Evolutionary conservation across 2,329 filamentous ascomycete species (phyloP), one percentile per base, ranked within the genome.

Genomic region (Hypomyces rosellus): DNA sequence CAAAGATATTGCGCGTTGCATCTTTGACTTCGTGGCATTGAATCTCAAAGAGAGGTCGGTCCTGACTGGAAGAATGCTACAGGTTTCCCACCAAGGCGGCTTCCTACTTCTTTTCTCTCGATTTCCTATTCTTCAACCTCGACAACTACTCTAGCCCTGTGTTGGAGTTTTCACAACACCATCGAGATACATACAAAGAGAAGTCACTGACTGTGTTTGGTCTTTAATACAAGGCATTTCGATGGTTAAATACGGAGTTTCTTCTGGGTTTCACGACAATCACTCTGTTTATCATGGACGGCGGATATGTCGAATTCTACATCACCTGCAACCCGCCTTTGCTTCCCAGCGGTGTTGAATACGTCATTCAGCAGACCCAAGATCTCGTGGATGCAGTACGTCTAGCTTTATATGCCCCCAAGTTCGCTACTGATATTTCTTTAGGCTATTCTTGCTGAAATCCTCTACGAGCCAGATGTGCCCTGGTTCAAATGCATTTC

Each of bases 401-500:
- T 34, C 5, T 30, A 18, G 16, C 11, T 14, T 5, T n/a, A 38
- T 33, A 41, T 38, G 2, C 14, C 12, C n/a, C 16, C 14, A 45
- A 14, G 13, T 8, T 14, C 11, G 15, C 15, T 20, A n/a, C 53
- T 39, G 12, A 52, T 36, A n/a, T 38, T 36, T 15, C 14, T 45
- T 12, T n/a, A 54, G 47, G 33, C 50, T 22, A 51, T 60, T 6
- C 34, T 66, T 0, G 1, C 61, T 1, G 68, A 70, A 43, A 56
- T 70, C 5, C 56, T 70, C 4, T 70, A 69, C 33, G 67, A 70
- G 22, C 65, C 67, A 1, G 62, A 67, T 0, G 50, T 62, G 0
- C 60, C 66, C 1, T 69, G 64, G 62, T 68, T 70, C 51, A 69
- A 69, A 47, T 42, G 65, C 5, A 64, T 68, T 14, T 42, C 60